A percentile compares a stretch with the other conserved stretches of the same genome.
Evolutionary conservation across 1,284 basidiomycete genomes (phyloP).

Genomic region (Cerioporus squamosus): DNA sequence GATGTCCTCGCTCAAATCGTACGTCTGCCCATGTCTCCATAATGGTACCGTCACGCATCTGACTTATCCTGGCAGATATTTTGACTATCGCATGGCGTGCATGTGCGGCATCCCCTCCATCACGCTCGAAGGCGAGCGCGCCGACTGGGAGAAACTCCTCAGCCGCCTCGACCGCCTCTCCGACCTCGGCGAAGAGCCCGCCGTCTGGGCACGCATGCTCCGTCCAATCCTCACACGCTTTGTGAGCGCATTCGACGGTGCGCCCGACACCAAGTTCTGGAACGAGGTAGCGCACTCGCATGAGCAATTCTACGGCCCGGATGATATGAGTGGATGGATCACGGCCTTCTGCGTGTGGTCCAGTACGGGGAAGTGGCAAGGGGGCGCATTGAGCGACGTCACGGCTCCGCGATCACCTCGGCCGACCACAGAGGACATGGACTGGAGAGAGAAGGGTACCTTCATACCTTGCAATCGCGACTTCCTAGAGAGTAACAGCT

Average conservation of each 20-base stretch:
- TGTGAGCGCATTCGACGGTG: conserved; percentile 35
- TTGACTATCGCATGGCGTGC: conserved; percentile 36
- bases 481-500: background rate
- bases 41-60: background rate
- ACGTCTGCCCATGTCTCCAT: background rate
- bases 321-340: conserved; percentile 39
- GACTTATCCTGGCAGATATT: conserved; percentile 30
- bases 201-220: conserved; percentile 38
- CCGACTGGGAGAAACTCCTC: conserved; percentile 41
- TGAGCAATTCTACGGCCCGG: conserved; percentile 21
- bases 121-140: conserved; percentile 45
- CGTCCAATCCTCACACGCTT: conserved; percentile 39
- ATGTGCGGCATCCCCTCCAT: conserved; percentile 51
- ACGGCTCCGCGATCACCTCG: background rate
- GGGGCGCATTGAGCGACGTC: background rate
- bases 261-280: conserved; percentile 41
- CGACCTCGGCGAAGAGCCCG: conserved; percentile 36
- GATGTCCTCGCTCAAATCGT: conserved; percentile 47
- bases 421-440: background rate
- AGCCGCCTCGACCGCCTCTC: conserved; percentile 36
- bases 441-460: background rate
- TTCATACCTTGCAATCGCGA: background rate
- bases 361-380: conserved; percentile 40
- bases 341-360: conserved; percentile 44
- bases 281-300: conserved; percentile 26